These are phyloP conservation scores for Exophiala aquamarina DNA, from an alignment of 2,329 filamentous ascomycete genomes.

Conservation along the genomic window DNA sequence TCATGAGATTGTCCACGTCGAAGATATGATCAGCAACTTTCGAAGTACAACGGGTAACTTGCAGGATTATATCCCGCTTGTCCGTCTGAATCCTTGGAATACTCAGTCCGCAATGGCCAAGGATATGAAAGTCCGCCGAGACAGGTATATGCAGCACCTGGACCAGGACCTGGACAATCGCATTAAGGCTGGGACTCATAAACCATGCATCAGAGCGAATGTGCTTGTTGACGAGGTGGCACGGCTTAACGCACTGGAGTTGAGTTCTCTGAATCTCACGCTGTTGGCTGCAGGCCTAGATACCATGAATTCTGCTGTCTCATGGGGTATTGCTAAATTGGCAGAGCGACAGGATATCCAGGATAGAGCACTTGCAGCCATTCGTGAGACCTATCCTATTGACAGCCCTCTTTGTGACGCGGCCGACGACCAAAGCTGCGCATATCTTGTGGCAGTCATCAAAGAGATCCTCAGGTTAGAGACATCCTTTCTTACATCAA, in stretches of 20 bases:
- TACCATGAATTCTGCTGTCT: conserved; percentile 63
- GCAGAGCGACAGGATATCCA: conserved; percentile 62
- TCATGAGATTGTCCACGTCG: conserved; percentile 62
- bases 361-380: conserved; percentile 57
- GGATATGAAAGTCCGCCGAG: conserved; percentile 60
- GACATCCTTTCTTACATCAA: too few relatives aligned
- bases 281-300: conserved; percentile 68
- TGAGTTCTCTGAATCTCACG: conserved; percentile 65
- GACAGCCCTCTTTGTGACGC: conserved; percentile 58
- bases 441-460: conserved; percentile 61
- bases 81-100: conserved; percentile 62
- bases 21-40: conserved; percentile 60
- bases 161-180: conserved; percentile 66
- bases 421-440: conserved; percentile 62
- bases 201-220: conserved; percentile 66
- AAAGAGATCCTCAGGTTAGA: conserved; percentile 59
- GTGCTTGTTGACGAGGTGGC: conserved; percentile 64
- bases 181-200: conserved; percentile 61
- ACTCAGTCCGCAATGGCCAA: conserved; percentile 57
- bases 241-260: conserved; percentile 60
- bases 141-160: conserved; percentile 58
- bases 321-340: conserved; percentile 63
- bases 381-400: conserved; percentile 52
- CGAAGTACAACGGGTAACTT: conserved; percentile 61
- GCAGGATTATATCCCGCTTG: conserved; percentile 61